phyloP scores from a whole-genome alignment of 306 rosid species.

The Castanospermum australe region DNA sequence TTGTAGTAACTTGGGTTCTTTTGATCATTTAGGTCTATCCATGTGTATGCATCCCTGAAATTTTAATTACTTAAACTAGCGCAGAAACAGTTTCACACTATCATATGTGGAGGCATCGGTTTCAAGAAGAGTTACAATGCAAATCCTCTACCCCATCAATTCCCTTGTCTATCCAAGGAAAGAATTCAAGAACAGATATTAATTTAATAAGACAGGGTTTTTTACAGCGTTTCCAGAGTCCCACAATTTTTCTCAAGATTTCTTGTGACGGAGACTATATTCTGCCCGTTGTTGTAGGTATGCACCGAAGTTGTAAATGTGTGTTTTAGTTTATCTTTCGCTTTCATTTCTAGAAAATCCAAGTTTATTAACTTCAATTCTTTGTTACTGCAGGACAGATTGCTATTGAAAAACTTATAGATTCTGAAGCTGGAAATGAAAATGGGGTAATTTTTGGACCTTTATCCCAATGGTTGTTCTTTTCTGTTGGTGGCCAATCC shows the following conservation, averaged over 20 bases:
- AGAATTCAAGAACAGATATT: slow-evolving; percentile 25
- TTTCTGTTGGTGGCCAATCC: background rate
- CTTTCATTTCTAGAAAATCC: slow-evolving; percentile 1
- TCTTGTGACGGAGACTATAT: slow-evolving; percentile 89
- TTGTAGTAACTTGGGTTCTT: slow-evolving; percentile 40
- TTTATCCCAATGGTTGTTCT: background rate
- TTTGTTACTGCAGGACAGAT: slow-evolving; percentile 59
- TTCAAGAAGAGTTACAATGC: slow-evolving; percentile 49
- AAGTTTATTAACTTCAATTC: slow-evolving; percentile 11
- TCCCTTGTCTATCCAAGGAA: slow-evolving; percentile 42
- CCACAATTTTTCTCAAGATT: slow-evolving; percentile 91
- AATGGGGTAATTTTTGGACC: slow-evolving; percentile 45
- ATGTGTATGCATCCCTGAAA: slow-evolving; percentile 46
- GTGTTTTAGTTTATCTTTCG: background rate
- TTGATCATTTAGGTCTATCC: slow-evolving; percentile 44
- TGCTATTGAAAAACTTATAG: slow-evolving; percentile 79
- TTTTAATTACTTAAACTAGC: slow-evolving; percentile 49
- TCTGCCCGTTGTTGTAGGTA: slow-evolving; percentile 95
- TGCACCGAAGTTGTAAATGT: background rate
- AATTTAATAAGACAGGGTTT: slow-evolving; percentile 49
- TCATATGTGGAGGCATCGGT: slow-evolving; percentile 65
- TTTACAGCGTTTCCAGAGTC: slow-evolving; percentile 71
- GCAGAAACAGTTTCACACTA: slow-evolving; percentile 87
- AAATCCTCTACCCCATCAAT: slow-evolving; percentile 34
- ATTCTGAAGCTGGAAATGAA: slow-evolving; percentile 53